These are phyloP conservation scores for Erythrophleum ivorense DNA, from an alignment of 331 rosid species.

Conservation along the genomic window DNA sequence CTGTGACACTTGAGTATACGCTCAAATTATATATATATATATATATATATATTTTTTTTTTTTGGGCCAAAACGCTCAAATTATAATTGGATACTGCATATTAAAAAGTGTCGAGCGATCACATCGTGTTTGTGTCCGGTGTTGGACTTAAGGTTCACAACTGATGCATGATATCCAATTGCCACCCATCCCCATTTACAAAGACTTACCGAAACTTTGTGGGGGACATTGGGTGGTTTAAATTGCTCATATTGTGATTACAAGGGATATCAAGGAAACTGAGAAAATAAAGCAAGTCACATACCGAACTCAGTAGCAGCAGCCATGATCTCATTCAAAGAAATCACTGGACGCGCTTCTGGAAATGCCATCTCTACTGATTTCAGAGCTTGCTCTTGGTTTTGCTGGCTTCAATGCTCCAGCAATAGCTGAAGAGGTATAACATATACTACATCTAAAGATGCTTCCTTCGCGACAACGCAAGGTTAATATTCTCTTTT, in stretches of 20 bases:
- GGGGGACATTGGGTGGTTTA: neutral
- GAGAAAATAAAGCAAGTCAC: neutral
- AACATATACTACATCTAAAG: neutral
- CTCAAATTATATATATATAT: too few species aligned
- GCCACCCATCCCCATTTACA: neutral
- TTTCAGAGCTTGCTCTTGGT: slow-evolving; percentile 4
- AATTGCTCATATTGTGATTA: neutral
- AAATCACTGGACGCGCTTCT: slow-evolving; percentile 14
- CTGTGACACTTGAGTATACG: neutral
- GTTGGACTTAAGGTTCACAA: neutral
- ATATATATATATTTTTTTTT: too few species aligned
- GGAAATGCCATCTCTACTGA: neutral
- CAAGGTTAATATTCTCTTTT: slow-evolving; percentile 36
- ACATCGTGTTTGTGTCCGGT: neutral
- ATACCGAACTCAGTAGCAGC: slow-evolving; percentile 46
- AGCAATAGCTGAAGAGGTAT: neutral
- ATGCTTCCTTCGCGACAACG: slow-evolving; percentile 41
- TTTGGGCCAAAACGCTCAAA: neutral
- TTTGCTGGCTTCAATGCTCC: slow-evolving; percentile 12
- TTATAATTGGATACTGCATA: neutral
- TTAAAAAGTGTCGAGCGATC: neutral
- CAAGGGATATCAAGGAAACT: neutral
- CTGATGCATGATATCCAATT: neutral
- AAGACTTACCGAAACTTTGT: neutral
- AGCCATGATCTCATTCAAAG: slow-evolving; percentile 33